Base-by-base conservation (phyloP, 2,329 filamentous ascomycete genomes). In the Penicillium paneum region DNA sequence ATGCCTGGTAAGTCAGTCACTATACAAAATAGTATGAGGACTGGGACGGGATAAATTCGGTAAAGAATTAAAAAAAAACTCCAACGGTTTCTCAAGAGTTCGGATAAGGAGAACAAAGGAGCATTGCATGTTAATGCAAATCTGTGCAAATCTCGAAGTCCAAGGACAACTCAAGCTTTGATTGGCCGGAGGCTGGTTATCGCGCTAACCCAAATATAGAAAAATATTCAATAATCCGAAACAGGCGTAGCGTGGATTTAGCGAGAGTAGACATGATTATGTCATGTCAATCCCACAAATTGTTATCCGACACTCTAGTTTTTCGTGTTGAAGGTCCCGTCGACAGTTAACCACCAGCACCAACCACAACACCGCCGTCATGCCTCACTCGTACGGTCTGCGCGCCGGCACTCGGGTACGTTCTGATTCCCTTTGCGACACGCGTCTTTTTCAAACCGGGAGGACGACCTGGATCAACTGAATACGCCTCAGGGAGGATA, bases 301-400 rank as follows among this genome's bases (percentile, higher is more conserved):
- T 48, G 19, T 48, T 46, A 49, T 39, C 54, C 53, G 51, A 56
- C 45, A 47, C 54, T 53, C 51, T 56, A 44, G 49, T 61, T 58
- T 55, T 50, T 52, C 44, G 51, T 32, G 47, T 56, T 52, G 54
- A 34, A 52, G 49, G 57, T 52, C 52, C 66, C 63, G 70, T 72
- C 69, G 70, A 70, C 68, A 71, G 66, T 67, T 67, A 68, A 62
- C 67, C 63, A 68, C 69, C 64, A 65, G 64, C 69, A 72, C 66
- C 67, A 70, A 67, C 65, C 69, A 62, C 76, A 81, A 78, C 71
- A 79, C 72, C 76, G 81, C 79, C 83, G 84, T 82, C 77, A 91
- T 91, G 88, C 87, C 87, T 89, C 88, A 92, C 83, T 84, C 89
- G 73, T 86, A 87, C 81, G 89, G 89, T 91, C 86, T 92, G 76